phyloP scores from a whole-genome alignment of 768 basidiomycete genomes.

The Lactifluus piperatus region DNA sequence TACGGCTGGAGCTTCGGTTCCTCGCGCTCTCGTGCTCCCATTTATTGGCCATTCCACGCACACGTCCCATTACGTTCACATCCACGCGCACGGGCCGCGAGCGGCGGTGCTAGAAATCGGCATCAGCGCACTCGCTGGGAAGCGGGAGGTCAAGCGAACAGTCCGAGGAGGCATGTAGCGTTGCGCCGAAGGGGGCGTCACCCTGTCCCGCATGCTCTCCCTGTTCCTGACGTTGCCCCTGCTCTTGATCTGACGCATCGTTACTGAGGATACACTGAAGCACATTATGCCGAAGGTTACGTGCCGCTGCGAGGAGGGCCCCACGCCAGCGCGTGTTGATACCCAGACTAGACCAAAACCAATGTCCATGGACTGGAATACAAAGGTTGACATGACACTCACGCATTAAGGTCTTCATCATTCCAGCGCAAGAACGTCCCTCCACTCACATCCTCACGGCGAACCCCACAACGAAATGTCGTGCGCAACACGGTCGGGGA shows the following conservation, averaged over 20 bases:
- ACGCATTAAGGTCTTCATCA: slow-evolving; percentile 51
- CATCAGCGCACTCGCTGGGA: background rate
- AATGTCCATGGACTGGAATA: background rate
- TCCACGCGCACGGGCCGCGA: background rate
- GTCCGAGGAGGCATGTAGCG: slow-evolving; percentile 28
- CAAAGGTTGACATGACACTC: slow-evolving; percentile 23
- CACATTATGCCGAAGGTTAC: slow-evolving; percentile 46
- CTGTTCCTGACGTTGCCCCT: background rate
- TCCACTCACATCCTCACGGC: slow-evolving; percentile 45
- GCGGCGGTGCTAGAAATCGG: background rate
- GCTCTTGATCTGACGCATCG: slow-evolving; percentile 21
- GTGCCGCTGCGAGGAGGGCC: slow-evolving; percentile 46
- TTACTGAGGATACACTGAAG: slow-evolving; percentile 47
- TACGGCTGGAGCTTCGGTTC: background rate
- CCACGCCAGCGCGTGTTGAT: slow-evolving; percentile 43
- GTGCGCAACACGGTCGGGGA: slow-evolving; percentile 32
- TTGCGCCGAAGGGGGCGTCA: slow-evolving; percentile 23
- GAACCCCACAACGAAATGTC: slow-evolving; percentile 46
- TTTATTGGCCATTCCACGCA: slow-evolving; percentile 17
- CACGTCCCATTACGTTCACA: slow-evolving; percentile 3
- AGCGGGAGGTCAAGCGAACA: slow-evolving; percentile 30
- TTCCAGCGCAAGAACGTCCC: slow-evolving; percentile 51
- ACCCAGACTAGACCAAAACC: slow-evolving; percentile 31
- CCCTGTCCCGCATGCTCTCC: too few relatives aligned
- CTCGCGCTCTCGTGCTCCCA: slow-evolving; percentile 18